A percentile compares a stretch with the other conserved stretches of the same genome.
Evolutionary conservation across 345 rosid species (phyloP).

Genomic region (Salix purpurea): DNA sequence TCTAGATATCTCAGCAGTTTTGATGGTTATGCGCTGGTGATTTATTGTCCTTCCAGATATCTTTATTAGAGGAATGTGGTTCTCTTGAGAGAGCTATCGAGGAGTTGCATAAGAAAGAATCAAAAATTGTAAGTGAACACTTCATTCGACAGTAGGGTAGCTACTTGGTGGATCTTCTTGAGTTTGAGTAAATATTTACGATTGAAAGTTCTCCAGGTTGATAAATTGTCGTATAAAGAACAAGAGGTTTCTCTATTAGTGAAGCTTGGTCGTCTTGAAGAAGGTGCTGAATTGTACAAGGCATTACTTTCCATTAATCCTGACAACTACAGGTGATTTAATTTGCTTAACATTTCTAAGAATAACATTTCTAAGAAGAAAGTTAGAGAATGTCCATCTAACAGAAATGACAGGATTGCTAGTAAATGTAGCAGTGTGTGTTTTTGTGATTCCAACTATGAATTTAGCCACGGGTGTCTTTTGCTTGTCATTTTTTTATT

Average conservation of each 20-base stretch:
- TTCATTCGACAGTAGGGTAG: background rate
- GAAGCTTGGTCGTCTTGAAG: slow-evolving; percentile 69
- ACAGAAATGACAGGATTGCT: background rate
- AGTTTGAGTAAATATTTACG: slow-evolving; percentile 12
- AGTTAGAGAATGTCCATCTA: background rate
- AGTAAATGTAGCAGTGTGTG: background rate
- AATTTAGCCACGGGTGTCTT: background rate
- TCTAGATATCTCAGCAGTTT: background rate
- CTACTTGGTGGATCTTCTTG: background rate
- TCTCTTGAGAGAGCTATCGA: slow-evolving; percentile 66
- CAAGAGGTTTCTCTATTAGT: slow-evolving; percentile 82
- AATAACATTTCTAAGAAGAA: background rate
- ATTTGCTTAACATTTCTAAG: background rate
- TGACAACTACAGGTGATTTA: slow-evolving; percentile 83
- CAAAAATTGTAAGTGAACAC: slow-evolving; percentile 63
- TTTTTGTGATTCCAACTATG: background rate
- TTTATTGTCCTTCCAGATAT: slow-evolving; percentile 44
- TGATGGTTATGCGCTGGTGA: background rate
- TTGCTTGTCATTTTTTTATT: background rate
- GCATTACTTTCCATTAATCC: slow-evolving; percentile 82
- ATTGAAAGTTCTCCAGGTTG: slow-evolving; percentile 53
- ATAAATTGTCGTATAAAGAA: slow-evolving; percentile 73
- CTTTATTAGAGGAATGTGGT: slow-evolving; percentile 84
- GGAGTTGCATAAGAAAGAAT: slow-evolving; percentile 69
- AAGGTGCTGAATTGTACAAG: slow-evolving; percentile 70